Evolutionary conservation across 805 yeast genomes (phyloP), one percentile per base, ranked within the genome.

Genomic region (Pichia membranifaciens): DNA sequence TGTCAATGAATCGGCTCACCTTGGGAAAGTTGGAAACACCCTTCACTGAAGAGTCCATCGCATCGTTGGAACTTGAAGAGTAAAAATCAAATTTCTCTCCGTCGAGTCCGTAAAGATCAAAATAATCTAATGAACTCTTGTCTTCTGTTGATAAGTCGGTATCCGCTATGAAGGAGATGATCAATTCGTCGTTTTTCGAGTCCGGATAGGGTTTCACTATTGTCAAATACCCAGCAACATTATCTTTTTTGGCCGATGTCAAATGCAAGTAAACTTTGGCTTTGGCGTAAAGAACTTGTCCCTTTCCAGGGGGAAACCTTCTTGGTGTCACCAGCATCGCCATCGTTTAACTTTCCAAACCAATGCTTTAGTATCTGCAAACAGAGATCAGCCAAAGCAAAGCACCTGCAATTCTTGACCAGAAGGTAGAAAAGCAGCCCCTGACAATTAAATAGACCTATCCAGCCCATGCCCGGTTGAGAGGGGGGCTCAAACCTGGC

Each of bases 221-320:
- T 6, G 84, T 71, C 34, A 93, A 61, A 57, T 76, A 87, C 2
- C 99, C 99, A 0, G 84, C 66, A 18, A 91, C 70, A 60, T 91
- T 90, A 58, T 91, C 96, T 44, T 71, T 72, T 25, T 87, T 75
- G 18, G 81, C 74, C 12, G 76, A 70, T 0, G 93, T 78, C 3
- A 96, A 95, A 64, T 93, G 99, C 3, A 90, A 75, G 62, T 80
- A 89, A 6, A 85, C 93, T 60, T 84, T 82, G 2, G 88, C 75
- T 59, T 83, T 84, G 28, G 67, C 74, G 55, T 70, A 78, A 15
- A 78, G 58, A 41, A 78, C 56, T 53, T 76, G 78, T 4, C 71
- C 78, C 52, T 74, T 75, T 10, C 66, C 68, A 1, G 66, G 57
- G 3, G 67, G 68, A 20, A 45, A 56, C 1, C 17, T 17, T 13